Evolutionary conservation across 495 filamentous ascomycete species (phyloP).

Genomic region (Aspergillus hancockii): DNA sequence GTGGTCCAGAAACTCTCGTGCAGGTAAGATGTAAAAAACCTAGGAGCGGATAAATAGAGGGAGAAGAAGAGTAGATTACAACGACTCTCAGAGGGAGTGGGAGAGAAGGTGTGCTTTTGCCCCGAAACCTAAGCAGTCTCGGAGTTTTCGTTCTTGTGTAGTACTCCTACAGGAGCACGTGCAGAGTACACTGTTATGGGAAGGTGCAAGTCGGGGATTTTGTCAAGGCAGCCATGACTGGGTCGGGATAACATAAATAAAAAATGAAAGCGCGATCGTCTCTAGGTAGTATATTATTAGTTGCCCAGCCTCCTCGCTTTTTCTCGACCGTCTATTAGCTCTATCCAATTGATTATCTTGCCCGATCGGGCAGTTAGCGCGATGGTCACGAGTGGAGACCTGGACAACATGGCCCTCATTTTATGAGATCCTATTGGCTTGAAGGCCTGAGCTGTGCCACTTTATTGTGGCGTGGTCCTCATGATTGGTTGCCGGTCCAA

Average conservation of each 20-base stretch:
- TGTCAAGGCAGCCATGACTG: conserved; percentile 5
- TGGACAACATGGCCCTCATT: background rate
- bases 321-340: background rate
- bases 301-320: conserved; percentile 24
- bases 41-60: background rate
- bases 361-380: conserved; percentile 15
- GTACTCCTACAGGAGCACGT: background rate
- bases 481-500: conserved; percentile 2
- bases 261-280: conserved; percentile 3
- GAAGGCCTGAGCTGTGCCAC: background rate
- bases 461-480: background rate
- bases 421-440: background rate
- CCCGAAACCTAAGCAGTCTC: background rate
- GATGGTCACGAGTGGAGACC: conserved; percentile 9
- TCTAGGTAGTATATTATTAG: conserved; percentile 1
- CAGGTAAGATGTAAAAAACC: background rate
- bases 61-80: background rate
- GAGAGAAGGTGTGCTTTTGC: background rate
- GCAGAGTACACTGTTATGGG: background rate
- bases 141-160: background rate
- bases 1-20: background rate
- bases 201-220: background rate
- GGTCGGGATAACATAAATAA: conserved; percentile 5
- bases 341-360: conserved; percentile 8
- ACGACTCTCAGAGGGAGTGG: background rate